Evolutionary conservation across 164 flowering plant genomes (phyloP), one percentile per base, ranked within the genome.

Genomic region (Macadamia integrifolia): DNA sequence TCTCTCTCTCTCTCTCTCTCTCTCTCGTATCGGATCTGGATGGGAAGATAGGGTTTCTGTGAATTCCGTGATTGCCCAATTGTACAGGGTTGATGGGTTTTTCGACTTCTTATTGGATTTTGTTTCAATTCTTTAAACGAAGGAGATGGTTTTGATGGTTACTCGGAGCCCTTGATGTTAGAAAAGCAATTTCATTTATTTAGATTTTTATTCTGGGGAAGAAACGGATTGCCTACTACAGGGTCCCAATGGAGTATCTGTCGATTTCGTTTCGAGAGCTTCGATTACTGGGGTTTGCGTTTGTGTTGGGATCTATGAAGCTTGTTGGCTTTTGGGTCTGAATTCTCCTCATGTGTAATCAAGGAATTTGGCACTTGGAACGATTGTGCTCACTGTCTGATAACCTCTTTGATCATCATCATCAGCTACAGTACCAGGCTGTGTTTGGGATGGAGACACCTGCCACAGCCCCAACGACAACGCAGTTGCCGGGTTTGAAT

Each of bases 361-460:
- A 76, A 48, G 72, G 72, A 65, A 66, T 66, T 62, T 77, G 65
- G 46, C 52, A 66, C 58, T 56, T 78, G 67, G 46, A 69, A 71
- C 52, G 18, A 44, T 70, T 68, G 11, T 67, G 67, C 17, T 71
- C 74, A 12, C 43, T 67, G 61, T 60, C 76, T 61, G 78, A 71
- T 29, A 32, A 59, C 52, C 13, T 64, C 7, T 28, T 61, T 29
- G 72, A 74, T 72, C 75, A 66, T 55, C 52, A 60, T 23, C 70
- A 68, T 12, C 58, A 63, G 66, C 55, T 23, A 23, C 23, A 10
- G 32, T 14, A 64, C 23, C 65, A 63, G 71, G 62, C 71, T 66
- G 74, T 67, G 32, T 52, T 23, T 62, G 32, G 11, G 66, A 90
- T 89, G 92, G 90, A 87, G 64, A 76, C 79, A 64, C 84, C 84